Evolutionary conservation across 2,329 filamentous ascomycete species (phyloP).

Genomic region (Fonsecaea monophora): DNA sequence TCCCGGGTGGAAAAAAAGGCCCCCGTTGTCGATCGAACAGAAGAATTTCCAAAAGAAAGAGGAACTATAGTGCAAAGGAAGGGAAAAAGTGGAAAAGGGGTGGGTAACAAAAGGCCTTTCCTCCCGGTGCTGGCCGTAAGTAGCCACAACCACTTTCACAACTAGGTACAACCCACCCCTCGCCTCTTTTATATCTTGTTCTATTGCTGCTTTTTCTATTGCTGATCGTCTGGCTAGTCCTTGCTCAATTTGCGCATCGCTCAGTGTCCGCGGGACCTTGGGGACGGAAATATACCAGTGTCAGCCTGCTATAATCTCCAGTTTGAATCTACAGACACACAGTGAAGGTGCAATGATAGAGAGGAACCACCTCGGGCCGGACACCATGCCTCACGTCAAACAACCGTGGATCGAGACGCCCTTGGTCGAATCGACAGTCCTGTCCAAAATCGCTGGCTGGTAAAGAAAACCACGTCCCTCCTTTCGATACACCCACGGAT

Average conservation of each 20-base stretch:
- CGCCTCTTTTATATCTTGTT: background rate
- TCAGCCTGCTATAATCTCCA: background rate
- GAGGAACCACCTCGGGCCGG: conserved; percentile 5
- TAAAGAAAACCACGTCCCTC: conserved; percentile 31
- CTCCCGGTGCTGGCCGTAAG: background rate
- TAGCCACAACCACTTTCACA: background rate
- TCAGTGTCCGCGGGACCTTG: background rate
- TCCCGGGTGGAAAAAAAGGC: background rate
- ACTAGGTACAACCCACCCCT: background rate
- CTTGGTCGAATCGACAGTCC: conserved; percentile 46
- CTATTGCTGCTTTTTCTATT: background rate
- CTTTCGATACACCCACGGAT: background rate
- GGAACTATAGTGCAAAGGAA: too few species aligned
- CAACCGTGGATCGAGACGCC: conserved; percentile 51
- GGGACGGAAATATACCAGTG: background rate
- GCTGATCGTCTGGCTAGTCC: background rate
- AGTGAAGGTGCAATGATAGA: conserved; percentile 12
- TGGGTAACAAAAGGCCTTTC: too few species aligned
- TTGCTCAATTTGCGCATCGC: background rate
- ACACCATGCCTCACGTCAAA: conserved; percentile 13
- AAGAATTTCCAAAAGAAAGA: background rate
- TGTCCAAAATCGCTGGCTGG: conserved; percentile 51
- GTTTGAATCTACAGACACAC: too few species aligned
- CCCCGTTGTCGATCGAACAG: background rate
- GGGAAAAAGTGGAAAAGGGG: background rate